Evolutionary conservation across 768 basidiomycete species (phyloP).

Genomic region (Piloderma croceum): DNA sequence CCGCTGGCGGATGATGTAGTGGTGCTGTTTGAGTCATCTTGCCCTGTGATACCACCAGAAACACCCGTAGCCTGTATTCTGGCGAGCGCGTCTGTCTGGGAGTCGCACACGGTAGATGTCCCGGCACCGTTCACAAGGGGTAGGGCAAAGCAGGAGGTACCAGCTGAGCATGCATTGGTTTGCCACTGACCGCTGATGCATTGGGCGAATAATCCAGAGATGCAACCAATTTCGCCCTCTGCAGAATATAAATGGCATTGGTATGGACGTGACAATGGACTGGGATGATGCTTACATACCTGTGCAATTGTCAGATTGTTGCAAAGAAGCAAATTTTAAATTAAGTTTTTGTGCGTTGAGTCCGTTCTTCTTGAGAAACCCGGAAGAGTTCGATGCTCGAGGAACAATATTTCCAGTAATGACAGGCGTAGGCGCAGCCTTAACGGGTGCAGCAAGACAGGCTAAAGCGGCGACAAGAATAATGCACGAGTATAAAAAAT

Average conservation of each 20-base stretch:
- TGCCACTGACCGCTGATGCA: slow-evolving; percentile 30
- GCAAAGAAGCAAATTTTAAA: slow-evolving; percentile 26
- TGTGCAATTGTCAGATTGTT: slow-evolving; percentile 23
- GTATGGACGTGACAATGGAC: too few relatives aligned
- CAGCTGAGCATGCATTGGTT: slow-evolving; percentile 23
- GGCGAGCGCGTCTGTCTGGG: slow-evolving; percentile 37
- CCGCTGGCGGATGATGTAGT: background rate
- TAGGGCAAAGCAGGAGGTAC: slow-evolving; percentile 41
- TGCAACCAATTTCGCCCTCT: slow-evolving; percentile 31
- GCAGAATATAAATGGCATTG: too few relatives aligned
- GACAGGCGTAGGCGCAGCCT: slow-evolving; percentile 29
- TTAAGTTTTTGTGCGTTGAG: slow-evolving; percentile 34
- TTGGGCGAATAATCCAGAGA: slow-evolving; percentile 31
- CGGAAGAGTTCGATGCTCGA: slow-evolving; percentile 11
- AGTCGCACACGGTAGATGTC: slow-evolving; percentile 48
- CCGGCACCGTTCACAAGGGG: slow-evolving; percentile 51
- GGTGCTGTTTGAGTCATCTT: slow-evolving; percentile 27
- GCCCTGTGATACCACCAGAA: slow-evolving; percentile 38
- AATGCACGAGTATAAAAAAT: slow-evolving; percentile 6
- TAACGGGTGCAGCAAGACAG: slow-evolving; percentile 27
- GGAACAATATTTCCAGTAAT: background rate
- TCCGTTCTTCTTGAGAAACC: slow-evolving; percentile 26
- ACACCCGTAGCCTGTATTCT: slow-evolving; percentile 41
- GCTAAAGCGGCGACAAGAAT: slow-evolving; percentile 15
- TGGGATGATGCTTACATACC: slow-evolving; percentile 15